These are phyloP conservation scores for Scedosporium boydii DNA, from an alignment of 2,329 filamentous ascomycete species.

Conservation along the genomic window DNA sequence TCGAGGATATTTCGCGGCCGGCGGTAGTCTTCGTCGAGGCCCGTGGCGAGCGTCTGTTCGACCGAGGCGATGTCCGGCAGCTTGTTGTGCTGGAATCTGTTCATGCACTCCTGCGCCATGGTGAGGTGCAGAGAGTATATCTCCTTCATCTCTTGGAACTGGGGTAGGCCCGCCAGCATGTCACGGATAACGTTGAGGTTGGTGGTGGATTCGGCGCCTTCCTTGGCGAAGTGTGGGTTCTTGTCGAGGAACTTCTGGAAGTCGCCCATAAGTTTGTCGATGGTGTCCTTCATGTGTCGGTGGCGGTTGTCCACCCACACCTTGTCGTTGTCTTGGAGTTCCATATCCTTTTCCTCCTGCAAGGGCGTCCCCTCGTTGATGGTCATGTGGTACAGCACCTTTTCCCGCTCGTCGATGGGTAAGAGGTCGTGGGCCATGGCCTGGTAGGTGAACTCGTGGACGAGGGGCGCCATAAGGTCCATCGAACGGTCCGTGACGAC, in stretches of 20 bases:
- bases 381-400: constrained; percentile 72
- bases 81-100: constrained; percentile 76
- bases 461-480: constrained; percentile 76
- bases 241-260: constrained; percentile 86
- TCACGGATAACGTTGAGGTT: constrained; percentile 89
- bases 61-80: constrained; percentile 77
- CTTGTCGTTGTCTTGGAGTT: constrained; percentile 80
- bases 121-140: constrained; percentile 88
- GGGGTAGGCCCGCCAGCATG: constrained; percentile 89
- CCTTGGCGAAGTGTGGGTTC: constrained; percentile 84
- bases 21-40: constrained; percentile 82
- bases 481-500: constrained; percentile 87
- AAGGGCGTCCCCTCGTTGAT: constrained; percentile 64
- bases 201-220: constrained; percentile 58
- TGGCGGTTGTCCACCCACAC: constrained; percentile 95
- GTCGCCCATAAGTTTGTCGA: constrained; percentile 84
- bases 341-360: constrained; percentile 79
- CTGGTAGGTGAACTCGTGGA: constrained; percentile 98
- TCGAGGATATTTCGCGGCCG: constrained; percentile 86
- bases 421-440: constrained; percentile 95
- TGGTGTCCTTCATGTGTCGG: constrained; percentile 95
- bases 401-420: constrained; percentile 79
- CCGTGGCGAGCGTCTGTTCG: constrained; percentile 86
- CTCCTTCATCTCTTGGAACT: constrained; percentile 94
- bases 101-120: constrained; percentile 98